Percentiles rank a stretch among this genome's conserved stretches.
Conservation (phyloP, 441 rosid genomes). For the Aleurites moluccanus region DNA sequence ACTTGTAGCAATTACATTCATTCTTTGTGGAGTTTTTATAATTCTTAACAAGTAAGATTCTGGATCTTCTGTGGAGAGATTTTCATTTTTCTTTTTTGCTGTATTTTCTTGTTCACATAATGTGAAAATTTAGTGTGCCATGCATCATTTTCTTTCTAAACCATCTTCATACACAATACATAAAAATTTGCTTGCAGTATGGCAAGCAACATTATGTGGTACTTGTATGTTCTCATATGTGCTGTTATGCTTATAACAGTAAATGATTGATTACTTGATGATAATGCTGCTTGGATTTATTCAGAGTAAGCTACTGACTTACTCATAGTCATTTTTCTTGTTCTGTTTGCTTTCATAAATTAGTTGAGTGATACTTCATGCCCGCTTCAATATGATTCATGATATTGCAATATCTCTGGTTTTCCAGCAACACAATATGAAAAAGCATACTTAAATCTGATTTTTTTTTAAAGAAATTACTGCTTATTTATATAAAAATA, state of each 20-base stretch:
- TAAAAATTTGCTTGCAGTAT: background rate
- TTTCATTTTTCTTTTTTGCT: background rate
- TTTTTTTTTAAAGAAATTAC: background rate
- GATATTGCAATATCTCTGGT: background rate
- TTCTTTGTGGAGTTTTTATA: conserved; percentile 80
- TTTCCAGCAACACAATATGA: background rate
- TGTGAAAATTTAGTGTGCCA: background rate
- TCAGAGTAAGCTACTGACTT: background rate
- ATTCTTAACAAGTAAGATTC: conserved; percentile 76
- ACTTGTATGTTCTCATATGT: background rate
- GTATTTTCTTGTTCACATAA: background rate
- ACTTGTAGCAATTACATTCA: conserved; percentile 78
- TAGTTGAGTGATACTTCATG: too few relatives aligned
- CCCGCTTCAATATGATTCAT: too few relatives aligned
- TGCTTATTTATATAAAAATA: background rate
- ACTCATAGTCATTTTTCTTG: background rate
- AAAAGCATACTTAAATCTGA: background rate
- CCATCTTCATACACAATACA: background rate
- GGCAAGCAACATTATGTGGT: background rate
- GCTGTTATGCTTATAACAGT: background rate
- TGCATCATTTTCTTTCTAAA: background rate
- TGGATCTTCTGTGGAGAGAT: conserved; percentile 3
- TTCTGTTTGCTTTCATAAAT: too few relatives aligned
- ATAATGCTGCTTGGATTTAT: background rate
- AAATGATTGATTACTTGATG: background rate